Evolutionary conservation across 2,329 filamentous ascomycete genomes (phyloP).

Genomic region (Cladosporium halotolerans): DNA sequence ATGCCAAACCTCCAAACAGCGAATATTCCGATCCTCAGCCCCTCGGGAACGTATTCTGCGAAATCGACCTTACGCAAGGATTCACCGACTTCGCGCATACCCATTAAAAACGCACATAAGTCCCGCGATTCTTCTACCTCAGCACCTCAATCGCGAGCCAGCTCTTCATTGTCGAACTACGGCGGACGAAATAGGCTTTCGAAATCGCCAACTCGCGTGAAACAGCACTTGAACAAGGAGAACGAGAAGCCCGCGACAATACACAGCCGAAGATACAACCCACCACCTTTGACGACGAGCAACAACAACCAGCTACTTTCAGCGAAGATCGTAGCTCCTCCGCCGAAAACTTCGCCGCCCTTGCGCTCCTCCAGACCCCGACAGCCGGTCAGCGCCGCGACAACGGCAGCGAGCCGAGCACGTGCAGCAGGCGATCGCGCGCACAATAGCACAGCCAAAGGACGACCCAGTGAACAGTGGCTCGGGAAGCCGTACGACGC

Average conservation of each 20-base stretch:
- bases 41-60: not conserved
- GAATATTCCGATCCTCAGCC: constrained; percentile 4
- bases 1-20: constrained; percentile 22
- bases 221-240: constrained; percentile 20
- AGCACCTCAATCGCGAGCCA: constrained; percentile 23
- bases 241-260: constrained; percentile 22
- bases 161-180: constrained; percentile 24
- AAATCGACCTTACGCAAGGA: constrained; percentile 13
- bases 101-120: constrained; percentile 25
- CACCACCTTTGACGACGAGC: constrained; percentile 24
- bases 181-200: constrained; percentile 19
- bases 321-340: constrained; percentile 65
- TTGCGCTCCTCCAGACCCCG: constrained; percentile 76
- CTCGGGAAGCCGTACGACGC: constrained; percentile 78
- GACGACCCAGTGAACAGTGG: constrained; percentile 46
- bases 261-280: constrained; percentile 30
- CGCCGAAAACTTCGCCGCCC: constrained; percentile 68
- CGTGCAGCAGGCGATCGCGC: constrained; percentile 43
- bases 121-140: constrained; percentile 29
- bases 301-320: constrained; percentile 43
- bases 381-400: constrained; percentile 69
- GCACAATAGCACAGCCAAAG: constrained; percentile 22
- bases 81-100: constrained; percentile 25
- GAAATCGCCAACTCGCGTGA: constrained; percentile 26
- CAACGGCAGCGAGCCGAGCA: constrained; percentile 63